These are phyloP conservation scores for Mayamaea pseudoterrestris DNA, from an alignment of 108 stramenopile species.

Conservation along the genomic window DNA sequence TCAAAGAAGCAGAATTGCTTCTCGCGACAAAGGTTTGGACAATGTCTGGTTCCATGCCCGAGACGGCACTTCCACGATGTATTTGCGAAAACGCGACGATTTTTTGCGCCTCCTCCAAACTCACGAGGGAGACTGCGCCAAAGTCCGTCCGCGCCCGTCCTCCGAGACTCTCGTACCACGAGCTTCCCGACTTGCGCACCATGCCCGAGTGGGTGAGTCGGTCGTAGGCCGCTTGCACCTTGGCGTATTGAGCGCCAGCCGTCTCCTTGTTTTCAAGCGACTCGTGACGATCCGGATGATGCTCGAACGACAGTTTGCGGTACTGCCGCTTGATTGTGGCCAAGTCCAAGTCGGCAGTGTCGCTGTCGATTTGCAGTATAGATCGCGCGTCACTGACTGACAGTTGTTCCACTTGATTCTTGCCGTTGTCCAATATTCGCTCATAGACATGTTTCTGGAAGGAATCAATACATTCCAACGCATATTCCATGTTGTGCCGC, in stretches of 20 bases:
- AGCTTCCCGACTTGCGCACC: conserved; percentile 26
- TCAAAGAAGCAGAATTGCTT: conserved; percentile 2
- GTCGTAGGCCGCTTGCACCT: conserved; percentile 62
- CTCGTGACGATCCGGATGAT: conserved; percentile 59
- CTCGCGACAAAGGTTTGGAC: conserved; percentile 61
- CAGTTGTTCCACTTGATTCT: conserved; percentile 58
- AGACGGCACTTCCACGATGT: conserved; percentile 27
- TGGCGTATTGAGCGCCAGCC: conserved; percentile 28
- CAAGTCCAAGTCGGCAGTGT: conserved; percentile 13
- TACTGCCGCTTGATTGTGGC: conserved; percentile 50
- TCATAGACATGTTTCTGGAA: conserved; percentile 68
- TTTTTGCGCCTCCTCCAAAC: conserved; percentile 35
- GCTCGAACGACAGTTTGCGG: conserved; percentile 41
- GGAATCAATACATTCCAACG: conserved; percentile 48
- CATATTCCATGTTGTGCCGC: conserved; percentile 52
- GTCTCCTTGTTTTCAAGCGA: conserved; percentile 33
- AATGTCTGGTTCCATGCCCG: conserved; percentile 44
- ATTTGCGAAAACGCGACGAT: conserved; percentile 10
- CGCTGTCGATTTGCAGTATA: conserved; percentile 10
- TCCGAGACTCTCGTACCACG: conserved; percentile 78
- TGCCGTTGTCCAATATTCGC: conserved; percentile 30
- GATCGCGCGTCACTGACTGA: conserved; percentile 26
- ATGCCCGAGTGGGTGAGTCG: conserved; percentile 42
- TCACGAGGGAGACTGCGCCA: conserved; percentile 42
- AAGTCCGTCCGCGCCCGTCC: conserved; percentile 60